Conservation (phyloP, 148 eudicot species). For the Agrostemma githago region DNA sequence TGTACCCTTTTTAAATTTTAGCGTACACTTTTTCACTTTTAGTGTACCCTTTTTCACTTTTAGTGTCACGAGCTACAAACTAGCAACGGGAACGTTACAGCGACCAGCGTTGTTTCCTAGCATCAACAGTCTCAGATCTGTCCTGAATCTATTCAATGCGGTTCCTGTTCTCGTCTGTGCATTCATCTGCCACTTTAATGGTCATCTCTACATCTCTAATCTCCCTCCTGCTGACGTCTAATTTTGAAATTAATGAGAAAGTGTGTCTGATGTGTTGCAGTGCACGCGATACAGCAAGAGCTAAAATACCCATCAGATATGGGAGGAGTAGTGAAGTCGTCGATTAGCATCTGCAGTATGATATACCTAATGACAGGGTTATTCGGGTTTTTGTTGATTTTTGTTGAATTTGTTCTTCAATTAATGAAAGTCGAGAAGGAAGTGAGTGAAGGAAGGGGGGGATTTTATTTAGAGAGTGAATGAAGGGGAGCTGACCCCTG, state of each 20-base stretch:
- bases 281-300: conserved; percentile 80
- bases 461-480: too few relatives aligned
- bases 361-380: conserved; percentile 72
- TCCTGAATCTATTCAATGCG: conserved; percentile 56
- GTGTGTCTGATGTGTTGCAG: conserved; percentile 31
- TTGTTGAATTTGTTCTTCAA: too few relatives aligned
- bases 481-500: too few relatives aligned
- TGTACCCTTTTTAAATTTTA: too few relatives aligned
- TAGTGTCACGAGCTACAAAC: conserved; percentile 55
- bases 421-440: too few relatives aligned
- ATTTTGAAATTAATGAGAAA: too few relatives aligned
- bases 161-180: conserved; percentile 85
- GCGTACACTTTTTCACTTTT: too few relatives aligned
- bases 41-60: too few relatives aligned
- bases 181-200: conserved; percentile 81
- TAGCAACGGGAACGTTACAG: conserved; percentile 50
- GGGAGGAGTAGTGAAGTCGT: conserved; percentile 52
- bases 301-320: conserved; percentile 67
- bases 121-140: conserved; percentile 36
- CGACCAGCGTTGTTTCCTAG: conserved; percentile 67
- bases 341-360: conserved; percentile 64
- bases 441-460: too few relatives aligned
- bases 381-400: conserved; percentile 85
- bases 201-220: conserved; percentile 25
- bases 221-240: too few relatives aligned